phyloP scores from a whole-genome alignment of 805 yeast species.

The Priceomyces haplophilus region DNA sequence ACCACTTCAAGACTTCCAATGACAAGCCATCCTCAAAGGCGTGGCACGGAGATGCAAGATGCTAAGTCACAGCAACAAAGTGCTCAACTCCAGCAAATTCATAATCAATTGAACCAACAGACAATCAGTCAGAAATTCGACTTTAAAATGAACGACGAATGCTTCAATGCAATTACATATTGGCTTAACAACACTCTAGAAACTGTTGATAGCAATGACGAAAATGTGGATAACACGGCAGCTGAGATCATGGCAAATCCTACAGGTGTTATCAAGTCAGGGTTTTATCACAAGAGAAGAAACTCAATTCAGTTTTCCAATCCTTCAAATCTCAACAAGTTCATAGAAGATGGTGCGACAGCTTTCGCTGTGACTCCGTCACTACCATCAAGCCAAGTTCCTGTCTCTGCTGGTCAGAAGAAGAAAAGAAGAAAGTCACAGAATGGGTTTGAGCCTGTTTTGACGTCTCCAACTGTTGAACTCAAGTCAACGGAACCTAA shows the following conservation, averaged over 20 bases:
- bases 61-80: background rate
- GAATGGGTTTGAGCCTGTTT: slow-evolving; percentile 9
- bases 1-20: slow-evolving; percentile 1
- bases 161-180: slow-evolving; percentile 35
- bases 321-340: slow-evolving; percentile 4
- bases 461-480: slow-evolving; percentile 1
- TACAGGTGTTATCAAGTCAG: slow-evolving; percentile 28
- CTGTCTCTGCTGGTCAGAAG: slow-evolving; percentile 10
- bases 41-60: background rate
- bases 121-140: slow-evolving; percentile 14
- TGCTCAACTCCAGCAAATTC: slow-evolving; percentile 2
- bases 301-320: slow-evolving; percentile 19
- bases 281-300: slow-evolving; percentile 15
- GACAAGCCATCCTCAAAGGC: background rate
- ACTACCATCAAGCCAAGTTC: slow-evolving; percentile 5
- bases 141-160: slow-evolving; percentile 37
- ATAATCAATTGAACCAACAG: slow-evolving; percentile 1
- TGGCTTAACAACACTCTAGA: slow-evolving; percentile 30
- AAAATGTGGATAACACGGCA: slow-evolving; percentile 10
- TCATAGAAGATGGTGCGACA: slow-evolving; percentile 1
- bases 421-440: slow-evolving; percentile 20
- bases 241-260: slow-evolving; percentile 24
- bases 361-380: slow-evolving; percentile 2
- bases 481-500: slow-evolving; percentile 6
- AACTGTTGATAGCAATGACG: slow-evolving; percentile 12